phyloP scores from a whole-genome alignment of 352 stramenopile species.

The Phytophthora pisi region DNA sequence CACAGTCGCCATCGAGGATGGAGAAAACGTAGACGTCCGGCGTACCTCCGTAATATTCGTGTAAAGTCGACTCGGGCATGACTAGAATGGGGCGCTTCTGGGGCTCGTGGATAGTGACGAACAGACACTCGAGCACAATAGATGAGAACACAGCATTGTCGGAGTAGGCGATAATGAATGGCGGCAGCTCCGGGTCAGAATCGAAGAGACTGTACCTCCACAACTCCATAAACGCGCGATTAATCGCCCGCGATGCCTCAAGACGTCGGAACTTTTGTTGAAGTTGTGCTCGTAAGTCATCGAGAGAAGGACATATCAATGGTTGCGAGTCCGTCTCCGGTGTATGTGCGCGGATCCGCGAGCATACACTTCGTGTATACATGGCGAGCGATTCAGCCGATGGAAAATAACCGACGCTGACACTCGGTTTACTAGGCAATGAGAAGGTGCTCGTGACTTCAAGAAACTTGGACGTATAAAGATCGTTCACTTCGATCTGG shows the following conservation, averaged over 20 bases:
- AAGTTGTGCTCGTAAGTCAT: conserved; percentile 12
- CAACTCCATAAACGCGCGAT: conserved; percentile 24
- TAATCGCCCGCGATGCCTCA: neutral
- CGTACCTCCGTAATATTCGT: conserved; percentile 1
- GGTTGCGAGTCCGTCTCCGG: neutral
- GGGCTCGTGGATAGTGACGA: conserved; percentile 28
- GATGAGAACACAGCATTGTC: neutral
- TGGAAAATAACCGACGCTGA: conserved; percentile 23
- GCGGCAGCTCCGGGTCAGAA: conserved; percentile 12
- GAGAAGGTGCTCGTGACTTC: conserved; percentile 20
- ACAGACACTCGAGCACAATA: conserved; percentile 40
- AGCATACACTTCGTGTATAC: conserved; percentile 23
- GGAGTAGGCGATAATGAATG: conserved; percentile 34
- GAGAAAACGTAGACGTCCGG: conserved; percentile 56
- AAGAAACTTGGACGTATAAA: conserved; percentile 9
- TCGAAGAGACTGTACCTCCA: conserved; percentile 41
- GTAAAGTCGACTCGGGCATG: conserved; percentile 23
- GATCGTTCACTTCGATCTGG: conserved; percentile 31
- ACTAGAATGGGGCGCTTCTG: conserved; percentile 37
- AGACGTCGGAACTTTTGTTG: conserved; percentile 2
- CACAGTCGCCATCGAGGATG: conserved; percentile 23
- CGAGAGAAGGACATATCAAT: neutral
- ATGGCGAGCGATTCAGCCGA: conserved; percentile 15
- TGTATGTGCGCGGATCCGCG: neutral
- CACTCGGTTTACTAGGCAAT: neutral